phyloP scores from a whole-genome alignment of 306 rosid genomes.

The Begonia loranthoides region DNA sequence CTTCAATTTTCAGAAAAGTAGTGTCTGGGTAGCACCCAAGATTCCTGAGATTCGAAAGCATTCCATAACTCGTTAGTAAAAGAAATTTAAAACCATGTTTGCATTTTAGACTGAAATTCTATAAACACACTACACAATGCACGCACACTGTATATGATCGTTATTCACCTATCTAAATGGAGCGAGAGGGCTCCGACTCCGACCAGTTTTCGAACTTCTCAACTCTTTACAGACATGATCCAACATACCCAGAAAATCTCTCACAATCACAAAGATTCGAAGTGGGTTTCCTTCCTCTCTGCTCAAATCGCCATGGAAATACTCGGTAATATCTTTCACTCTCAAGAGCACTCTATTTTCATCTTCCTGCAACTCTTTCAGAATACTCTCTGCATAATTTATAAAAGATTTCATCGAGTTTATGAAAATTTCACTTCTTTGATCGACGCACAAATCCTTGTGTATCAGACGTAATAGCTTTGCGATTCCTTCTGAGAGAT shows the following conservation, averaged over 20 bases:
- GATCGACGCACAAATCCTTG: constrained; percentile 31
- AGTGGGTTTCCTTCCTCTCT: constrained; percentile 73
- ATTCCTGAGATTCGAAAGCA: no score
- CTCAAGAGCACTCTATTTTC: constrained; percentile 47
- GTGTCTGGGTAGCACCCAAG: no score
- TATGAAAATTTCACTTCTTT: constrained; percentile 24
- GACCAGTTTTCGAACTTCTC: constrained; percentile 37
- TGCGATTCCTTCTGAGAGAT: constrained; percentile 45
- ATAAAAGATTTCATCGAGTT: constrained; percentile 33
- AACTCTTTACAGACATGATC: constrained; percentile 90
- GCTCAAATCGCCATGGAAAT: constrained; percentile 82
- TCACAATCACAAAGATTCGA: constrained; percentile 81
- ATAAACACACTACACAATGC: no score
- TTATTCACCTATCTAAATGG: constrained; percentile 29
- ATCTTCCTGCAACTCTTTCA: constrained; percentile 51
- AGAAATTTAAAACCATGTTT: no score
- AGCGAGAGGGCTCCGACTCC: constrained; percentile 62
- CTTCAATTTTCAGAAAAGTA: no score
- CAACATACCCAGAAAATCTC: constrained; percentile 83
- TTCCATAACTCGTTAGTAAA: no score
- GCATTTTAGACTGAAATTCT: no score
- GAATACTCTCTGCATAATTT: constrained; percentile 30
- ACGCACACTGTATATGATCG: no score
- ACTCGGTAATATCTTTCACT: constrained; percentile 76
- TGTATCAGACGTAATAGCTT: constrained; percentile 26